Percentiles rank a stretch among this genome's conserved stretches.
Conservation (phyloP, 2,329 filamentous ascomycete species). For the Venturiaceae sp. region DNA sequence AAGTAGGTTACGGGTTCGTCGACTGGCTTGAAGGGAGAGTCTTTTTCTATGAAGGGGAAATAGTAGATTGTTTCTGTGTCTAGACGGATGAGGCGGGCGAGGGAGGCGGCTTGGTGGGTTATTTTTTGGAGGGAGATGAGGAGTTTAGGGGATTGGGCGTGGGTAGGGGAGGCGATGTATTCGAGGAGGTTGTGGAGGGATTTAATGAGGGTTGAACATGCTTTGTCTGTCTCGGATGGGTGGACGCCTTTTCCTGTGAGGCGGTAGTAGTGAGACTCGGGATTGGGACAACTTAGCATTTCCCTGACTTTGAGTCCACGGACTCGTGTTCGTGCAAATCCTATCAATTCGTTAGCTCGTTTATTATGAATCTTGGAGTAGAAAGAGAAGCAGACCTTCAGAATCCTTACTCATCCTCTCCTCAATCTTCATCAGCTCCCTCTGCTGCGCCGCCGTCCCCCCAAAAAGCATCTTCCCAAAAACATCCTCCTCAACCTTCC, state of each 20-base stretch:
- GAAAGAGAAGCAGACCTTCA: background rate
- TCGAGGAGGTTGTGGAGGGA: background rate
- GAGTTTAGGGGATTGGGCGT: background rate
- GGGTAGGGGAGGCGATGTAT: background rate
- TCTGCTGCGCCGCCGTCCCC: background rate
- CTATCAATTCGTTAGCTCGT: background rate
- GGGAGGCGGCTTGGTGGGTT: background rate
- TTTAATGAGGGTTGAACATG: background rate
- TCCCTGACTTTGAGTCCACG: background rate
- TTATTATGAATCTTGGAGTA: background rate
- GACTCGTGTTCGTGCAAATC: background rate
- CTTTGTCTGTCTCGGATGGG: background rate
- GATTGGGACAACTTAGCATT: background rate
- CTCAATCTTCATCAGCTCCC: background rate
- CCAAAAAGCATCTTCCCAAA: background rate
- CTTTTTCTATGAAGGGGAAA: background rate
- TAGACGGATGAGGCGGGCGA: background rate
- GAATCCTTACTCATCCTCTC: background rate
- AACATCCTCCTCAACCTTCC: background rate
- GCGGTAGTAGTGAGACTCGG: background rate
- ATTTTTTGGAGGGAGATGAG: background rate
- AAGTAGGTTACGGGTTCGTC: background rate
- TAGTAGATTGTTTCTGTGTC: conserved; percentile 3
- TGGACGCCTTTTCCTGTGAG: background rate
- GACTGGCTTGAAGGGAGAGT: background rate